Conservation (phyloP, 345 rosid genomes). For the Acer negundo region DNA sequence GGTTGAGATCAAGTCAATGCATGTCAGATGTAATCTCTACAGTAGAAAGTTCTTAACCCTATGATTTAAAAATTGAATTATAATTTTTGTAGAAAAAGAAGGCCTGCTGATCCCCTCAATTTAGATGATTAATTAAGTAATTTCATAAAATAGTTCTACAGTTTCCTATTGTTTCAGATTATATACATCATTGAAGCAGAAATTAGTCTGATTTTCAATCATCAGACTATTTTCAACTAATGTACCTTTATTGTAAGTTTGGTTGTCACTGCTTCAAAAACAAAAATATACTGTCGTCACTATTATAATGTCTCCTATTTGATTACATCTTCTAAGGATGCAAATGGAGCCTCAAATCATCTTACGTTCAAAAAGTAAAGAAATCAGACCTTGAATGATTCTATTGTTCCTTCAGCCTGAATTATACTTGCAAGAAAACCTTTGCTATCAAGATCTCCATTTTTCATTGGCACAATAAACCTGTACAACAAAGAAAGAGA, state of each 20-base stretch:
- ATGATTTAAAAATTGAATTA: neutral
- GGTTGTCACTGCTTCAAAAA: neutral
- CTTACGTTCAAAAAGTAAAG: constrained; percentile 1
- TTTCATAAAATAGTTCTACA: neutral
- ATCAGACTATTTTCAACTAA: neutral
- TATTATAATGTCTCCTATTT: neutral
- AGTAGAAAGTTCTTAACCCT: neutral
- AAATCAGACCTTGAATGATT: constrained; percentile 71
- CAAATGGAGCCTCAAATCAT: neutral
- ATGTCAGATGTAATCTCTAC: neutral
- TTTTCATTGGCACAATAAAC: constrained; percentile 82
- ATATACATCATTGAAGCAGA: neutral
- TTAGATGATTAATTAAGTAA: neutral
- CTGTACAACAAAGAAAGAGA: constrained; percentile 35
- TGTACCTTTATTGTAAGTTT: neutral
- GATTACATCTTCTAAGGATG: neutral
- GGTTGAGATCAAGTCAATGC: neutral
- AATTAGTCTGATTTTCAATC: neutral
- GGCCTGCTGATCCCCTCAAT: neutral
- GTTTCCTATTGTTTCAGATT: neutral
- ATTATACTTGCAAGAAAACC: constrained; percentile 68
- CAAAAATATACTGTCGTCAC: neutral
- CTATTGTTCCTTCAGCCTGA: constrained; percentile 68
- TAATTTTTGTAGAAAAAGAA: neutral
- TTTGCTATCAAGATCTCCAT: constrained; percentile 85